Percentiles rank a stretch among this genome's conserved stretches.
phyloP scores from a whole-genome alignment of 208 protist species.

The Crithidia mellificae region DNA sequence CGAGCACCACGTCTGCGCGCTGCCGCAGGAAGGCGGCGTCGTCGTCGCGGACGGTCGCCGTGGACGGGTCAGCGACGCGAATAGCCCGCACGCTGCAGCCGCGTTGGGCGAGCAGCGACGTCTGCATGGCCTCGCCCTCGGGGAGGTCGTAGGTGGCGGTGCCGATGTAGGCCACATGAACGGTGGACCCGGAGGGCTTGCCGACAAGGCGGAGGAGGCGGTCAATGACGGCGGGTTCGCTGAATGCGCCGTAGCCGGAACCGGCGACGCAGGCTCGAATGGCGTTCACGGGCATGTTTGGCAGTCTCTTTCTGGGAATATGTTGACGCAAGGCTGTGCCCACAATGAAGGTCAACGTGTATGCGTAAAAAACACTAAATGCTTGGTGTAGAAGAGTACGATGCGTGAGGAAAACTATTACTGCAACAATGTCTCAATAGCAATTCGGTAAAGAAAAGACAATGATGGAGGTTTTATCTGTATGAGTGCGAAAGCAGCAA shows the following conservation, averaged over 20 bases:
- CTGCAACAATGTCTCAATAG: no score
- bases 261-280: constrained; percentile 76
- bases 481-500: no score
- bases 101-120: constrained; percentile 40
- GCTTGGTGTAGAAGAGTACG: no score
- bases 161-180: constrained; percentile 82
- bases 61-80: constrained; percentile 57
- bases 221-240: constrained; percentile 49
- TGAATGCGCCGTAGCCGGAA: constrained; percentile 58
- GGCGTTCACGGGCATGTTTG: constrained; percentile 19
- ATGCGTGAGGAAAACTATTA: no score
- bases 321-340: no score
- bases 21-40: constrained; percentile 40
- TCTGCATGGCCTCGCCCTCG: constrained; percentile 40
- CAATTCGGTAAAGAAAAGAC: no score
- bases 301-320: not conserved
- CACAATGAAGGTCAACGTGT: not conserved
- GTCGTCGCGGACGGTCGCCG: constrained; percentile 21
- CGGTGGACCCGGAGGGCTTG: constrained; percentile 19
- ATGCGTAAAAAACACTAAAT: no score
- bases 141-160: constrained; percentile 89
- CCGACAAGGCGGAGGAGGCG: constrained; percentile 57
- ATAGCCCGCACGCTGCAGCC: constrained; percentile 61
- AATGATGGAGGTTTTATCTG: no score
- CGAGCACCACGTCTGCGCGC: constrained; percentile 73